Evolutionary conservation across 192 early-diverging fungal genomes (phyloP).

Genomic region (Entomortierella beljakovae): DNA sequence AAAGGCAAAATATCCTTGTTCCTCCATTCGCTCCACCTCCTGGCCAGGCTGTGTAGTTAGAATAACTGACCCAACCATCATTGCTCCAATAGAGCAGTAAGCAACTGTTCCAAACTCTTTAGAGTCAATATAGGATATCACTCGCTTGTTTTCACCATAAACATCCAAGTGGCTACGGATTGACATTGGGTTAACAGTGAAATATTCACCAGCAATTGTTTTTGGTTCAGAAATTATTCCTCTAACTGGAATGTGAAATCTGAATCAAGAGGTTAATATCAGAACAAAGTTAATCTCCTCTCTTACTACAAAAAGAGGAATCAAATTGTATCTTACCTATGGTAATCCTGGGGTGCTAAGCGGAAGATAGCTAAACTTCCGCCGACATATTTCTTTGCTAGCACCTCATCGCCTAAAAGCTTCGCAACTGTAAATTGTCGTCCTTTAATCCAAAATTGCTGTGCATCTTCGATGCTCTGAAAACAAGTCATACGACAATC

Average conservation of each 20-base stretch:
- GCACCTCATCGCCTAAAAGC: constrained; percentile 63
- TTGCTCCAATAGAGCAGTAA: constrained; percentile 78
- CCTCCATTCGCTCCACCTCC: constrained; percentile 73
- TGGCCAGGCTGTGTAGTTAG: constrained; percentile 61
- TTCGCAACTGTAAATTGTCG: constrained; percentile 72
- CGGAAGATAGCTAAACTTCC: constrained; percentile 79
- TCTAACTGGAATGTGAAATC: constrained; percentile 80
- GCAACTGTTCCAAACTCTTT: constrained; percentile 78
- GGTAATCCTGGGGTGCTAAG: constrained; percentile 89
- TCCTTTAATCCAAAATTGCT: constrained; percentile 85
- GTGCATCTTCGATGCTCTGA: constrained; percentile 69
- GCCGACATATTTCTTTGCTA: constrained; percentile 66
- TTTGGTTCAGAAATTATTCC: constrained; percentile 68
- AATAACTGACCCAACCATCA: constrained; percentile 89
- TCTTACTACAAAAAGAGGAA: too few species aligned
- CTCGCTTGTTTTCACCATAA: constrained; percentile 82
- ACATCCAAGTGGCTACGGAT: constrained; percentile 77
- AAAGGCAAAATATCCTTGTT: constrained; percentile 87
- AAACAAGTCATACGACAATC: constrained; percentile 82
- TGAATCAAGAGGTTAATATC: constrained; percentile 1
- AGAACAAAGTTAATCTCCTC: neutral
- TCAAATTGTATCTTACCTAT: constrained; percentile 61
- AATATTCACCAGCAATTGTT: constrained; percentile 76
- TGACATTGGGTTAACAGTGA: constrained; percentile 90
- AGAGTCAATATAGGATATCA: constrained; percentile 72